These are phyloP conservation scores for Brassica cretica DNA, from an alignment of 345 rosid species.

Conservation along the genomic window DNA sequence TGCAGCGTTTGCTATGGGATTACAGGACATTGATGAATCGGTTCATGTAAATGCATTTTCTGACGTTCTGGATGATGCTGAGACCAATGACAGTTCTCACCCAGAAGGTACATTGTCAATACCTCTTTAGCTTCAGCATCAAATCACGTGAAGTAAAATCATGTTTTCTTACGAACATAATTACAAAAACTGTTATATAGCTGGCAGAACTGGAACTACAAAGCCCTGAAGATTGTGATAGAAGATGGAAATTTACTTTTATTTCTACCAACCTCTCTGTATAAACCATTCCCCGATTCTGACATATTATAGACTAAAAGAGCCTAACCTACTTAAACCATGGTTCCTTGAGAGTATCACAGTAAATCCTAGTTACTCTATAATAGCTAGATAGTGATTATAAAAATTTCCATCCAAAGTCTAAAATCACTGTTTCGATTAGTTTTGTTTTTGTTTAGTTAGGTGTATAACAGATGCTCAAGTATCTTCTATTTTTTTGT, in stretches of 20 bases:
- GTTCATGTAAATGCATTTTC: conserved; percentile 63
- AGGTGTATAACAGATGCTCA: conserved; percentile 22
- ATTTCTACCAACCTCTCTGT: conserved; percentile 2
- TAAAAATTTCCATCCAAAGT: neutral
- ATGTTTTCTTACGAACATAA: neutral
- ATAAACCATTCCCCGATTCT: neutral
- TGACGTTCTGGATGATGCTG: conserved; percentile 70
- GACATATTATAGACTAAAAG: conserved; percentile 13
- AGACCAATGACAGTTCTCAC: conserved; percentile 69
- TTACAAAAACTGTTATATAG: neutral
- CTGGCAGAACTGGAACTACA: conserved; percentile 10
- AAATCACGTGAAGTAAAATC: conserved; percentile 5
- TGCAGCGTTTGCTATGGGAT: conserved; percentile 92
- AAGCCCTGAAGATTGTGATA: neutral
- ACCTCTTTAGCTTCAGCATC: conserved; percentile 9
- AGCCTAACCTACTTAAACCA: conserved; percentile 14
- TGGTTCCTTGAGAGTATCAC: conserved; percentile 2
- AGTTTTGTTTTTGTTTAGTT: neutral
- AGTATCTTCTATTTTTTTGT: conserved; percentile 14
- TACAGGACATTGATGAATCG: conserved; percentile 90
- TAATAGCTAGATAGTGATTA: neutral
- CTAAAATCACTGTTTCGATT: neutral
- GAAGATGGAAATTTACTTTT: neutral
- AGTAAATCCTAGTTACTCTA: conserved; percentile 5
- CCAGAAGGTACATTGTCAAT: conserved; percentile 63